phyloP scores from a whole-genome alignment of 805 yeast genomes.

The Saccharomycopsis sp. region DNA sequence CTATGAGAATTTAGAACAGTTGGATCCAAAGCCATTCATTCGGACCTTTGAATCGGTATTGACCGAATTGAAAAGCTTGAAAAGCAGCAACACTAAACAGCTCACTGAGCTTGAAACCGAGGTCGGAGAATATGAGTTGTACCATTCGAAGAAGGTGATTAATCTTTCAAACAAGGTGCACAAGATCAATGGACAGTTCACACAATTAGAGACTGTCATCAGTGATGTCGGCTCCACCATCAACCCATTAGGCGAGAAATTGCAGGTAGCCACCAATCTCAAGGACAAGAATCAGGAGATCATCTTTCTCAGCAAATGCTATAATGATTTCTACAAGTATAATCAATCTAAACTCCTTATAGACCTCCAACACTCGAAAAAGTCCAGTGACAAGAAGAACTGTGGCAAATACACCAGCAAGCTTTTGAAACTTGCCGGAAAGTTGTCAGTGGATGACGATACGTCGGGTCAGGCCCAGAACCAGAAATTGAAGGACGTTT shows the following conservation, averaged over 20 bases:
- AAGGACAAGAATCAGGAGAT: slow-evolving; percentile 69
- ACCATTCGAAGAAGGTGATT: slow-evolving; percentile 62
- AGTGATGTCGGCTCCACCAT: slow-evolving; percentile 52
- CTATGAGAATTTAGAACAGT: slow-evolving; percentile 24
- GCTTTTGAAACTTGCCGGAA: slow-evolving; percentile 14
- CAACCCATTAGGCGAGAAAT: slow-evolving; percentile 62
- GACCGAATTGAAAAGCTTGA: slow-evolving; percentile 58
- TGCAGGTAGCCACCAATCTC: slow-evolving; percentile 61
- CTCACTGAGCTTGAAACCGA: slow-evolving; percentile 48
- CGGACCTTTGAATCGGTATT: slow-evolving; percentile 86
- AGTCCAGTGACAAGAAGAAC: slow-evolving; percentile 45
- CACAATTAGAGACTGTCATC: slow-evolving; percentile 44
- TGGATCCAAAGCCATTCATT: slow-evolving; percentile 92
- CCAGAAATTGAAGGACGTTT: slow-evolving; percentile 24
- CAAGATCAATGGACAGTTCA: slow-evolving; percentile 41
- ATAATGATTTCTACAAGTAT: slow-evolving; percentile 64
- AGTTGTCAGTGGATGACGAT: slow-evolving; percentile 7
- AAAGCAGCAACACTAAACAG: slow-evolving; percentile 45
- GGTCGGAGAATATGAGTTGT: slow-evolving; percentile 54
- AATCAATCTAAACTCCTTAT: slow-evolving; percentile 49
- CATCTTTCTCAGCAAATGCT: slow-evolving; percentile 66
- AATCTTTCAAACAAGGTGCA: slow-evolving; percentile 44
- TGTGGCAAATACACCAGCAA: slow-evolving; percentile 44
- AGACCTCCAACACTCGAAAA: slow-evolving; percentile 41
- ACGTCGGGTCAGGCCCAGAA: background rate